Conservation (phyloP, 768 basidiomycete species). For the Xerocomus brunneocitrinus region DNA sequence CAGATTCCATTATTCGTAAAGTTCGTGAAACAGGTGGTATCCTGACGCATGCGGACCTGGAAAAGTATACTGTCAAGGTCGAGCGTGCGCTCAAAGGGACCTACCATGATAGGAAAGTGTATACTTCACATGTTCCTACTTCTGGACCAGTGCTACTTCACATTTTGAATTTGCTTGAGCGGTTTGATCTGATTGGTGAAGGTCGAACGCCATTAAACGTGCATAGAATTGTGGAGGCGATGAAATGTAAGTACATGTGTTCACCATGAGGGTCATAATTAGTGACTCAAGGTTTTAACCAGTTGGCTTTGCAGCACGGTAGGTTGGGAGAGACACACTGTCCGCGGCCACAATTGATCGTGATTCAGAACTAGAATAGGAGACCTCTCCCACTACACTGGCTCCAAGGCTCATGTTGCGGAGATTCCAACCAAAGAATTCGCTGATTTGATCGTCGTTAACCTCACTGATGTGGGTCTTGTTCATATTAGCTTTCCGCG, state of each 20-base stretch:
- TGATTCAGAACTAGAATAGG: conserved; percentile 68
- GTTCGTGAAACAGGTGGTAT: conserved; percentile 73
- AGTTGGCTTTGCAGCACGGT: conserved; percentile 68
- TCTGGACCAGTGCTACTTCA: conserved; percentile 88
- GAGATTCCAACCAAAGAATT: conserved; percentile 69
- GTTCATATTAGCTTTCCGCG: background rate
- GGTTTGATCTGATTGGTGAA: conserved; percentile 49
- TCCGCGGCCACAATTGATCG: conserved; percentile 5
- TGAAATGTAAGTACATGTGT: conserved; percentile 63
- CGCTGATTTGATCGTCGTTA: conserved; percentile 52
- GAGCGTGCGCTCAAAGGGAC: conserved; percentile 71
- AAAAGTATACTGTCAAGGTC: conserved; percentile 63
- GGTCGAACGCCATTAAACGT: conserved; percentile 59
- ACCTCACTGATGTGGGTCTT: conserved; percentile 75
- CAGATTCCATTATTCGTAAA: conserved; percentile 72
- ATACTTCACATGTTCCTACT: conserved; percentile 80
- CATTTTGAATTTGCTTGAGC: conserved; percentile 87
- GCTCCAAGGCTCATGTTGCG: conserved; percentile 50
- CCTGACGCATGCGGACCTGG: conserved; percentile 69
- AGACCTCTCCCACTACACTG: conserved; percentile 63
- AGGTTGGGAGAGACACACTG: conserved; percentile 10
- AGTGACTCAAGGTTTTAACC: conserved; percentile 1
- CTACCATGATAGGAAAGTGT: conserved; percentile 75
- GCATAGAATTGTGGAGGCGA: conserved; percentile 78
- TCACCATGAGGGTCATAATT: conserved; percentile 5